Conservation (phyloP, 148 eudicot species). For the Camellia lanceoleosa region DNA sequence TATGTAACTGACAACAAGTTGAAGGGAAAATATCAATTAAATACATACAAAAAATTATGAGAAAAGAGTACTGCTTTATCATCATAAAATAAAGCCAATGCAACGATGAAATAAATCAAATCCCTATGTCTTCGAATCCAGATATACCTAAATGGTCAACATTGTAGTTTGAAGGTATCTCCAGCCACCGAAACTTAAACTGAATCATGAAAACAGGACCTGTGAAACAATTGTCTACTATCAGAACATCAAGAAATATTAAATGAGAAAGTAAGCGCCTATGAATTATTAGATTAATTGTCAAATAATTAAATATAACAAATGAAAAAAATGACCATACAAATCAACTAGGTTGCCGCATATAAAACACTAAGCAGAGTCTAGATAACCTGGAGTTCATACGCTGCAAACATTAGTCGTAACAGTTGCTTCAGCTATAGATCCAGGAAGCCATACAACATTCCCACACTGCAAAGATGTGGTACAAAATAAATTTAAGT, state of each 20-base stretch:
- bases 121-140: not conserved
- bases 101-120: not conserved
- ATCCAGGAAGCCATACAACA: slow-evolving; percentile 97
- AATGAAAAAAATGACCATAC: not conserved
- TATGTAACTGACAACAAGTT: not conserved
- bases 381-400: slow-evolving; percentile 71
- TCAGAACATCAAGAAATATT: not conserved
- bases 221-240: slow-evolving; percentile 26
- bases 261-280: not conserved
- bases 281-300: not conserved
- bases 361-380: not conserved
- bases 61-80: not conserved
- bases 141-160: slow-evolving; percentile 75
- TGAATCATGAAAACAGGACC: slow-evolving; percentile 86
- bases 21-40: not conserved
- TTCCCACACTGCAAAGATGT: slow-evolving; percentile 66
- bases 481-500: slow-evolving; percentile 9
- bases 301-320: not conserved
- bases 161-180: slow-evolving; percentile 78
- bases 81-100: not conserved
- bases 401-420: slow-evolving; percentile 65
- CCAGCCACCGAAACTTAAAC: slow-evolving; percentile 80
- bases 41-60: not conserved
- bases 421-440: slow-evolving; percentile 72
- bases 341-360: not conserved